A percentile compares a stretch with the other conserved stretches of the same genome.
Conservation (phyloP, 1,284 basidiomycete genomes). For the Ustilago hordei region DNA sequence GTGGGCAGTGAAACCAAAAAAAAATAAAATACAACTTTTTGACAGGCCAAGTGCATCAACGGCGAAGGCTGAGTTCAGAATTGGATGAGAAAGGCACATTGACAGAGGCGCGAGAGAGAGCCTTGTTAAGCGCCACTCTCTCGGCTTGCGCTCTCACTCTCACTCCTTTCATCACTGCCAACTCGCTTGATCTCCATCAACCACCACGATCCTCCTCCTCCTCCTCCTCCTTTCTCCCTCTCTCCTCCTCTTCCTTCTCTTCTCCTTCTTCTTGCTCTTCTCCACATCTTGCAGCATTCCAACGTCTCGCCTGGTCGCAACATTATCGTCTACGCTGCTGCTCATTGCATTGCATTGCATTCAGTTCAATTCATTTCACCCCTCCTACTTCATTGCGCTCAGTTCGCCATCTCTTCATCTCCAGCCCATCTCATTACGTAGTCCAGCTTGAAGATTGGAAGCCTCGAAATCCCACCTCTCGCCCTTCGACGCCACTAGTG, state of each 20-base stretch:
- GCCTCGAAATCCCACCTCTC: conserved; percentile 5
- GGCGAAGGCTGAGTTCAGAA: conserved; percentile 1
- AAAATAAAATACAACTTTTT: conserved; percentile 1
- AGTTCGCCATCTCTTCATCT: conserved; percentile 37
- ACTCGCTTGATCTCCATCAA: too few species aligned
- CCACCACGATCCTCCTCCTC: conserved; percentile 4
- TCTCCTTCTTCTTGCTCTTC: neutral
- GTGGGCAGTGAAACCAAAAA: conserved; percentile 13
- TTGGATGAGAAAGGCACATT: neutral
- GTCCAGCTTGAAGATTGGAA: neutral
- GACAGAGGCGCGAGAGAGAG: neutral
- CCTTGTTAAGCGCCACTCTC: neutral
- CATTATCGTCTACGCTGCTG: neutral
- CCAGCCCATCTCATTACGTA: neutral
- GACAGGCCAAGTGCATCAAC: neutral
- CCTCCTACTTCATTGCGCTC: conserved; percentile 19
- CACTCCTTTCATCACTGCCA: neutral
- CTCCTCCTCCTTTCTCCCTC: too few species aligned
- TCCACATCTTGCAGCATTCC: neutral
- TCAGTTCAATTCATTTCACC: neutral
- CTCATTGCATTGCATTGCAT: conserved; percentile 12
- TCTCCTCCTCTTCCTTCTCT: conserved; percentile 1
- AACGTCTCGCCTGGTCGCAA: neutral
- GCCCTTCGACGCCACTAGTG: conserved; percentile 2
- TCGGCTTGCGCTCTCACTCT: neutral